These are phyloP conservation scores for Plectranthus barbatus DNA, from an alignment of 257 asterid genomes.

Conservation along the genomic window DNA sequence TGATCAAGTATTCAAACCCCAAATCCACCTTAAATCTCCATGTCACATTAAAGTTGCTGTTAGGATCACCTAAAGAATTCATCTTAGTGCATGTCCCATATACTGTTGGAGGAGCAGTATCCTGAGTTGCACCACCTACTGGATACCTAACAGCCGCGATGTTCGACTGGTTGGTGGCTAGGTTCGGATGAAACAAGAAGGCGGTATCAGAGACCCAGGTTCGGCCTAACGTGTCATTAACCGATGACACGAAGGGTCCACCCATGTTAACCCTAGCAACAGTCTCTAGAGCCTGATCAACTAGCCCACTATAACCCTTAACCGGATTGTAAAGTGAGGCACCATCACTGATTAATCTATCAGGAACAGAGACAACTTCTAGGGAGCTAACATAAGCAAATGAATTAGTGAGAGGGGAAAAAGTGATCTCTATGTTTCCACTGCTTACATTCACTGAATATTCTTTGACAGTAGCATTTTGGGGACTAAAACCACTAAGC, in stretches of 20 bases:
- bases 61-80: conserved; percentile 35
- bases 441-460: conserved; percentile 37
- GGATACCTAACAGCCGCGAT: conserved; percentile 49
- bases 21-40: conserved; percentile 56
- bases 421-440: conserved; percentile 39
- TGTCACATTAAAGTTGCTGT: conserved; percentile 50
- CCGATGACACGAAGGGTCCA: conserved; percentile 41
- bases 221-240: conserved; percentile 61
- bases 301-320: conserved; percentile 38
- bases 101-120: conserved; percentile 59
- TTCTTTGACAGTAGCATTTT: conserved; percentile 35
- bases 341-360: conserved; percentile 44
- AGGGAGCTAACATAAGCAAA: conserved; percentile 61
- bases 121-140: conserved; percentile 37
- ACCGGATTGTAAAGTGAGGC: conserved; percentile 36
- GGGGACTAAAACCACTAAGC: conserved; percentile 37
- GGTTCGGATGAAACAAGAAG: conserved; percentile 22
- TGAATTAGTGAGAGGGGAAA: conserved; percentile 38
- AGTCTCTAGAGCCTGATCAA: conserved; percentile 47
- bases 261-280: conserved; percentile 79
- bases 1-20: conserved; percentile 51
- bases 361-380: conserved; percentile 65
- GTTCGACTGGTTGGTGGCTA: conserved; percentile 23
- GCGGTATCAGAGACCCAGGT: conserved; percentile 50
- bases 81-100: conserved; percentile 66